Conservation (phyloP, 2,329 filamentous ascomycete species). For the Hirsutella rhossiliensis region DNA sequence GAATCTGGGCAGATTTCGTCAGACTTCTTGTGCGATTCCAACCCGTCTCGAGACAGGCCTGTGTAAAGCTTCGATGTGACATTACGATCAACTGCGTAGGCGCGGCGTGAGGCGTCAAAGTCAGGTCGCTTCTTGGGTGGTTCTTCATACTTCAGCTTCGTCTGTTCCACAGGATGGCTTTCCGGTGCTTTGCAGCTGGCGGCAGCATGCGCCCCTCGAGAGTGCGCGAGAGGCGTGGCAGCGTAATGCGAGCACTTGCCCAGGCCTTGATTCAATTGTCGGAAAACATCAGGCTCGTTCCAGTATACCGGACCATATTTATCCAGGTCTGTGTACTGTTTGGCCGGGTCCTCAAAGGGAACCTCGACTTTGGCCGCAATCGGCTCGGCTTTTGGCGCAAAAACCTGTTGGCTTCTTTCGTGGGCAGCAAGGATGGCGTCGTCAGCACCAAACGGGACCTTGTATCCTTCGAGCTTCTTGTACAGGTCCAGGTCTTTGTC, state of each 20-base stretch:
- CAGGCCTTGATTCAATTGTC: conserved; percentile 1
- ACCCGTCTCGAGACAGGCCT: conserved; percentile 27
- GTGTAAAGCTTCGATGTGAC: conserved; percentile 25
- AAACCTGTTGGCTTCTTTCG: conserved; percentile 5
- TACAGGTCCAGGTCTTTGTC: conserved; percentile 25
- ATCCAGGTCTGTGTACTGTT: conserved; percentile 26
- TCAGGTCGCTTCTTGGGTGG: neutral
- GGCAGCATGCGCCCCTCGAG: no score
- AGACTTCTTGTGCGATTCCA: conserved; percentile 22
- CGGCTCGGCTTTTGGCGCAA: conserved; percentile 5
- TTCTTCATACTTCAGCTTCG: neutral
- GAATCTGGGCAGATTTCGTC: conserved; percentile 9
- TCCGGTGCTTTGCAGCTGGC: neutral
- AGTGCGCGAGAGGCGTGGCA: neutral
- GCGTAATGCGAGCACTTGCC: neutral
- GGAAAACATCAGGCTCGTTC: conserved; percentile 24
- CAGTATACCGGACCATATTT: conserved; percentile 21
- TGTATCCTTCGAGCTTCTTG: conserved; percentile 12
- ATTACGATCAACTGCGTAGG: conserved; percentile 14
- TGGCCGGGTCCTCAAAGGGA: conserved; percentile 20
- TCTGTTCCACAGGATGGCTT: neutral
- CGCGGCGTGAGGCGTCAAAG: conserved; percentile 4
- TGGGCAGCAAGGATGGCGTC: conserved; percentile 7
- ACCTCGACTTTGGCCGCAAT: conserved; percentile 8
- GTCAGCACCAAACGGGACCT: conserved; percentile 2